Percentiles rank a stretch among this genome's conserved stretches.
Conservation (phyloP, 192 early-diverging fungal genomes). For the Coemansia sp. region DNA sequence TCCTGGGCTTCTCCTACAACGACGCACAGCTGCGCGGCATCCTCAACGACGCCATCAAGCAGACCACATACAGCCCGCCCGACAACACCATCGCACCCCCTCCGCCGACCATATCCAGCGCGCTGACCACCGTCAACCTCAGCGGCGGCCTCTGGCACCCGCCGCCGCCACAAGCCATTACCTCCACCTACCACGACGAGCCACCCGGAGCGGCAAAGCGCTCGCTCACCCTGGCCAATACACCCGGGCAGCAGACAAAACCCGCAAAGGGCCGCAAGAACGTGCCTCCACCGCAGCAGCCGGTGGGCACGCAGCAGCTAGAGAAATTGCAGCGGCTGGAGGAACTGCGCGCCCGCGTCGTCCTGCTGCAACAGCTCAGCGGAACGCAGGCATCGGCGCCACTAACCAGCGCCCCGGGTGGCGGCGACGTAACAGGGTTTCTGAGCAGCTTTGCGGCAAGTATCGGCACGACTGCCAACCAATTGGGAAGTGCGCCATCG, state of each 20-base stretch:
- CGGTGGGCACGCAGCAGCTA: conserved; percentile 21
- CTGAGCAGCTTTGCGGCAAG: conserved; percentile 49
- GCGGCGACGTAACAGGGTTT: conserved; percentile 39
- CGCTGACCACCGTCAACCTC: conserved; percentile 6
- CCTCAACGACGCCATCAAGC: conserved; percentile 49
- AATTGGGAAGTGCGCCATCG: conserved; percentile 20
- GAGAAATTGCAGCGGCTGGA: conserved; percentile 47
- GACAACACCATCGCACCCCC: conserved; percentile 2
- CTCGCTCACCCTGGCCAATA: neutral
- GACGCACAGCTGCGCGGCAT: conserved; percentile 41
- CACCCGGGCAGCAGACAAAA: neutral
- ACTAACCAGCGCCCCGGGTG: neutral
- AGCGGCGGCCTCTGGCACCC: conserved; percentile 24
- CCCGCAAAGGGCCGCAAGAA: conserved; percentile 6
- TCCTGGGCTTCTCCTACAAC: conserved; percentile 51
- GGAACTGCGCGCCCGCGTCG: conserved; percentile 41
- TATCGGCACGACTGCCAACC: conserved; percentile 43
- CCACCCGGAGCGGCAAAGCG: neutral
- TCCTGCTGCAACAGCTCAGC: conserved; percentile 45
- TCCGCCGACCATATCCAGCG: neutral
- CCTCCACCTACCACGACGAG: neutral
- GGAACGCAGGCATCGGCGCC: neutral
- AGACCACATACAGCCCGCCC: conserved; percentile 52
- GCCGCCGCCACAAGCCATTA: neutral
- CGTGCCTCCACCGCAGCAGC: neutral